Percentiles rank a stretch among this genome's conserved stretches.
Evolutionary conservation across 371 early-diverging fungal genomes (phyloP).

Genomic region (Mortierella sp.): DNA sequence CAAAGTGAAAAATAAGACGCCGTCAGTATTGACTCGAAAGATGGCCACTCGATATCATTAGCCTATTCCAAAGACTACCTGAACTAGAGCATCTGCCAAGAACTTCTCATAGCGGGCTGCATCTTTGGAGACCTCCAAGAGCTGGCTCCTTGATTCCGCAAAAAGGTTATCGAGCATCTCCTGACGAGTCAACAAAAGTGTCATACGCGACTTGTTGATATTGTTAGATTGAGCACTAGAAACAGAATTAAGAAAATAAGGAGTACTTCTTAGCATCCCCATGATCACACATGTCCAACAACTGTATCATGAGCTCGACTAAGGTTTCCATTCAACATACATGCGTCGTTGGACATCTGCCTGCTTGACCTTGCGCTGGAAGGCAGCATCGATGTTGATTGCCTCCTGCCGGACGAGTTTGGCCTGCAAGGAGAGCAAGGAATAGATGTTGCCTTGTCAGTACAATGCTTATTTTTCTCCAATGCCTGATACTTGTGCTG

Average conservation of each 20-base stretch:
- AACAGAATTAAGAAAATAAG: background rate
- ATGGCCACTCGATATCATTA: too few species aligned
- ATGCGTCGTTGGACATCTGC: slow-evolving; percentile 91
- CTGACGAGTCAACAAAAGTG: slow-evolving; percentile 90
- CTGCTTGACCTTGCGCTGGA: slow-evolving; percentile 92
- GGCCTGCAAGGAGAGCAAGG: slow-evolving; percentile 61
- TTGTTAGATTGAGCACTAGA: slow-evolving; percentile 92
- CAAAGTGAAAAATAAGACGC: background rate
- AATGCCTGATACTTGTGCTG: slow-evolving; percentile 7
- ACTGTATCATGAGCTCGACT: background rate
- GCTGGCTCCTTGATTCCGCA: slow-evolving; percentile 65
- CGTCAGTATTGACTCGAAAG: too few species aligned
- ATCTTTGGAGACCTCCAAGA: slow-evolving; percentile 70
- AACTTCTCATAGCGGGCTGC: slow-evolving; percentile 65
- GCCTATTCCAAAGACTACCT: slow-evolving; percentile 60
- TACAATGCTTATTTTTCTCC: background rate
- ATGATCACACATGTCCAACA: slow-evolving; percentile 8
- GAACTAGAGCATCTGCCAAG: slow-evolving; percentile 79
- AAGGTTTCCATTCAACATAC: slow-evolving; percentile 55
- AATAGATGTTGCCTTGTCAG: background rate
- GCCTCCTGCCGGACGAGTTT: slow-evolving; percentile 94
- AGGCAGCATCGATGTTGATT: slow-evolving; percentile 87
- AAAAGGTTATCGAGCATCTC: slow-evolving; percentile 85
- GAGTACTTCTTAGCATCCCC: background rate
- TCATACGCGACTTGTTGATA: slow-evolving; percentile 94